These are phyloP conservation scores for Pichia sp. DNA, from an alignment of 1,139 yeast genomes.

Conservation along the genomic window DNA sequence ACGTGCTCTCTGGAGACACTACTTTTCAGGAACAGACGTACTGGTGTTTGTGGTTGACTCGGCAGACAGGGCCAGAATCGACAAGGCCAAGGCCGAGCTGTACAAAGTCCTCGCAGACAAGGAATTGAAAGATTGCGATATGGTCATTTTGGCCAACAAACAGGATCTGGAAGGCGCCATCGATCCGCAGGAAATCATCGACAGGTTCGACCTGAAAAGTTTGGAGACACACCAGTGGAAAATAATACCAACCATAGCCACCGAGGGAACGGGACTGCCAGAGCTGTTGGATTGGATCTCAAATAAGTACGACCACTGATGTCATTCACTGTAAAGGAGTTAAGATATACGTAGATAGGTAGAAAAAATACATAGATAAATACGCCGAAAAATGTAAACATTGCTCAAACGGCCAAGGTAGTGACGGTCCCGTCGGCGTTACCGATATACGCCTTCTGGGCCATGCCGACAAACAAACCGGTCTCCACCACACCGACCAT, in stretches of 20 bases:
- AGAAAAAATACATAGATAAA: too few species aligned
- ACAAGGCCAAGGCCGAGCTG: conserved; percentile 75
- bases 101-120: conserved; percentile 72
- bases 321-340: conserved; percentile 21
- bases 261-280: conserved; percentile 69
- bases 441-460: conserved; percentile 83
- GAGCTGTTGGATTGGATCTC: conserved; percentile 76
- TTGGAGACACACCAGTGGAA: conserved; percentile 64
- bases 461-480: conserved; percentile 77
- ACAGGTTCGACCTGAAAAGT: conserved; percentile 49
- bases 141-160: conserved; percentile 85
- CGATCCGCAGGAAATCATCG: conserved; percentile 63
- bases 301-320: neutral
- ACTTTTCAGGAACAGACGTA: conserved; percentile 92
- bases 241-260: conserved; percentile 71
- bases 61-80: conserved; percentile 67
- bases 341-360: neutral
- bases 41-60: conserved; percentile 87
- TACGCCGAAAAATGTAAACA: too few species aligned
- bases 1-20: conserved; percentile 92
- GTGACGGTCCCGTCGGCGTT: conserved; percentile 35
- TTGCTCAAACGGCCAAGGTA: conserved; percentile 19
- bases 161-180: conserved; percentile 69
- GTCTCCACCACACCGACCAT: conserved; percentile 96
- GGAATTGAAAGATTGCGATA: conserved; percentile 73